Conservation (phyloP, 75 land plant genomes). For the Selaginella moellendorffii region DNA sequence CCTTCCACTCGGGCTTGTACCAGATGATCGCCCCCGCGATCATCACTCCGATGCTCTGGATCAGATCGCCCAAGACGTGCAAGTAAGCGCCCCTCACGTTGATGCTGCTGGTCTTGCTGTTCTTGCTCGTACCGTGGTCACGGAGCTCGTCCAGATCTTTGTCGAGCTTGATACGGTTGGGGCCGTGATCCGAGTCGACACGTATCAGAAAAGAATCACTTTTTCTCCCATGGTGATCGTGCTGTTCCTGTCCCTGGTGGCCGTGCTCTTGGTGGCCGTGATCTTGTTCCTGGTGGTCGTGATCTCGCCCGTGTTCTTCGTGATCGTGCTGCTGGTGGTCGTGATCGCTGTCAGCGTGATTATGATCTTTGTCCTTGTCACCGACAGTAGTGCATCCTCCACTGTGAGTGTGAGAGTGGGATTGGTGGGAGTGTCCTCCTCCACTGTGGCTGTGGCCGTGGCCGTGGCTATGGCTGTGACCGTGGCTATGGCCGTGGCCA, state of each 20-base stretch:
- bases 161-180: conserved; percentile 17
- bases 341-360: background rate
- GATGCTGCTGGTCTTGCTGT: no score
- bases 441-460: conserved; percentile 26
- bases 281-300: background rate
- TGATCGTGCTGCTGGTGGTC: conserved; percentile 27
- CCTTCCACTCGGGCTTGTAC: conserved; percentile 64
- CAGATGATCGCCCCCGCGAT: conserved; percentile 81
- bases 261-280: background rate
- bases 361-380: no score
- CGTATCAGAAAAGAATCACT: no score
- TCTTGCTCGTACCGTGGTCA: no score
- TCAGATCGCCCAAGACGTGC: conserved; percentile 76
- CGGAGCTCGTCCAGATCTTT: no score
- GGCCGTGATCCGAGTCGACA: no score
- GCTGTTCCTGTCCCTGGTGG: background rate
- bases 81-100: conserved; percentile 75
- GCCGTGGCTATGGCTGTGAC: conserved; percentile 27
- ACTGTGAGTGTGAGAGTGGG: background rate
- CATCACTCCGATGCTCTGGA: conserved; percentile 91
- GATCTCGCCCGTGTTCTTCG: conserved; percentile 19
- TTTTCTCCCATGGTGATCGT: no score
- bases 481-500: conserved; percentile 29
- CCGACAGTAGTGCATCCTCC: no score
- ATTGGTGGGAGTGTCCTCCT: background rate